phyloP scores from a whole-genome alignment of 257 asterid species.

The Dorcoceras hygrometricum region DNA sequence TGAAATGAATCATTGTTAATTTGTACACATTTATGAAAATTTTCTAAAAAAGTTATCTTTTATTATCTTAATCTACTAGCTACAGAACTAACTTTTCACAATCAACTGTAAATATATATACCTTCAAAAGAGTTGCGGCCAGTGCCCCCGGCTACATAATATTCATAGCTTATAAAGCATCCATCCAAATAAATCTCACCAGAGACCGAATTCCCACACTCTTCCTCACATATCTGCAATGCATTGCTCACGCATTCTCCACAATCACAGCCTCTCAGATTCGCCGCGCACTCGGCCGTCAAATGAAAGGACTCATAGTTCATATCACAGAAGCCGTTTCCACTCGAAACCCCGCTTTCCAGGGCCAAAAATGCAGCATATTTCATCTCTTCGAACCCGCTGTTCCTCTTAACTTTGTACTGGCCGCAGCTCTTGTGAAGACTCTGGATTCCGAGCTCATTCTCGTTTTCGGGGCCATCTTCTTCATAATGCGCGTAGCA shows the following conservation, averaged over 20 bases:
- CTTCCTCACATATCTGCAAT: slow-evolving; percentile 38
- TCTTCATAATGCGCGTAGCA: slow-evolving; percentile 52
- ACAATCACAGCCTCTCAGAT: slow-evolving; percentile 51
- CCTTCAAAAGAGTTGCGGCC: slow-evolving; percentile 33
- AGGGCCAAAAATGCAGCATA: slow-evolving; percentile 49
- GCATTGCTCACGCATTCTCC: slow-evolving; percentile 55
- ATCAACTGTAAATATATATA: slow-evolving; percentile 13
- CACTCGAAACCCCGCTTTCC: slow-evolving; percentile 39
- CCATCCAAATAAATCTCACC: slow-evolving; percentile 58
- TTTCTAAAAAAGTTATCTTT: no score
- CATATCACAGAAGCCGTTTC: slow-evolving; percentile 48
- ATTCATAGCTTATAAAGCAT: slow-evolving; percentile 48
- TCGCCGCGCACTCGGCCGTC: slow-evolving; percentile 53
- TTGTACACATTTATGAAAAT: no score
- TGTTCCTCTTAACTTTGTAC: slow-evolving; percentile 15
- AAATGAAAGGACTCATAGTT: slow-evolving; percentile 35
- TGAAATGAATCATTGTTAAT: no score
- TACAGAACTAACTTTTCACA: background rate
- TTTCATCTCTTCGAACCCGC: slow-evolving; percentile 41
- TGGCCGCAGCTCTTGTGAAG: slow-evolving; percentile 52
- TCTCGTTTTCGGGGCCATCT: slow-evolving; percentile 32
- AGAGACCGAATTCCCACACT: slow-evolving; percentile 47
- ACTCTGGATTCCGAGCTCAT: slow-evolving; percentile 16
- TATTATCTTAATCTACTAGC: no score
- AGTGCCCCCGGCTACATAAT: slow-evolving; percentile 19